Evolutionary conservation across 495 filamentous ascomycete genomes (phyloP).

Genomic region (Monascus purpureus): DNA sequence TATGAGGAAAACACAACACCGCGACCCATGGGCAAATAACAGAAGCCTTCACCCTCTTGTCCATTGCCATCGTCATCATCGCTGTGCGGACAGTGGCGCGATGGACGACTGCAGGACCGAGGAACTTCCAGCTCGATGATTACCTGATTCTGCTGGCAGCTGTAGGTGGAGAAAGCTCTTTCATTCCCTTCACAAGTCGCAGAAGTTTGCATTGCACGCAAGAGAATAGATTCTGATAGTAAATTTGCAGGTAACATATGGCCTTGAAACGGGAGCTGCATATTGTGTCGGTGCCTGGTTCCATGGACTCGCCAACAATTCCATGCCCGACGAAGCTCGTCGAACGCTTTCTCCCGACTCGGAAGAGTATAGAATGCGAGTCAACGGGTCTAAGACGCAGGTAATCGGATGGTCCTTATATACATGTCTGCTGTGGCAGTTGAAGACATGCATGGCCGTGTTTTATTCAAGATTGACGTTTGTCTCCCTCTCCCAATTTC

Average conservation of each 20-base stretch:
- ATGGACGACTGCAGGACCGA: conserved; percentile 35
- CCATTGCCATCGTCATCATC: conserved; percentile 34
- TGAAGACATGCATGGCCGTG: conserved; percentile 44
- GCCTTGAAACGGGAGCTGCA: conserved; percentile 29
- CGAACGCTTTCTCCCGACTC: conserved; percentile 24
- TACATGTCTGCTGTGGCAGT: conserved; percentile 39
- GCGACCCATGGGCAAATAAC: no score
- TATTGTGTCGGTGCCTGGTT: conserved; percentile 34
- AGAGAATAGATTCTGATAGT: background rate
- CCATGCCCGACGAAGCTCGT: conserved; percentile 37
- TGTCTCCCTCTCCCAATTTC: no score
- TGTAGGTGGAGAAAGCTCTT: conserved; percentile 16
- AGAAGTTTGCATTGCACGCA: background rate
- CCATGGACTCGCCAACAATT: conserved; percentile 38
- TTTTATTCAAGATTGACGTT: conserved; percentile 52
- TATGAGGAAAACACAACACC: no score
- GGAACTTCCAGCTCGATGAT: conserved; percentile 40
- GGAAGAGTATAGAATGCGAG: conserved; percentile 32
- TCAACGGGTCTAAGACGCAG: conserved; percentile 43
- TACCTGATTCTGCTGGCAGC: conserved; percentile 45
- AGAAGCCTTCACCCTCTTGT: conserved; percentile 41
- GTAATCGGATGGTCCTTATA: conserved; percentile 46
- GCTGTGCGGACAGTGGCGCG: conserved; percentile 33
- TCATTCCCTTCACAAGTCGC: background rate
- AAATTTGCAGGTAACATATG: conserved; percentile 10